A percentile compares a stretch with the other conserved stretches of the same genome.
phyloP scores from a whole-genome alignment of 805 yeast species.

The Cyberlindnera nakhonratchasimensis region DNA sequence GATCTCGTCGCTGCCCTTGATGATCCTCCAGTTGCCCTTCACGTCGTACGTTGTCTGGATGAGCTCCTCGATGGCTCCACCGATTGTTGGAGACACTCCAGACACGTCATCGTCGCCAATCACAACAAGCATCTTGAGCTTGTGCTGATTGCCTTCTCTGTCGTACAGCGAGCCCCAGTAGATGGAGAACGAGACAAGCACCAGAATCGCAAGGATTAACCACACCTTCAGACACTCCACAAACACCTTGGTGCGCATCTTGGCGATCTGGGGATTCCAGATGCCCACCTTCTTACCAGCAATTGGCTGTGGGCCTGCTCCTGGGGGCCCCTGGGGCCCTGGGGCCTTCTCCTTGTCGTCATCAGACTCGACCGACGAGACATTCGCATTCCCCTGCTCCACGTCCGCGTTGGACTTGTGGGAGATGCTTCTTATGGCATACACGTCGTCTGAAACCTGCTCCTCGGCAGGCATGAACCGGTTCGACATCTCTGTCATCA shows the following conservation, averaged over 20 bases:
- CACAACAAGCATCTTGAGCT: constrained; percentile 32
- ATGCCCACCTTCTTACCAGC: constrained; percentile 19
- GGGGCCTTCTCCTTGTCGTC: background rate
- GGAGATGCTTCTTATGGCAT: constrained; percentile 7
- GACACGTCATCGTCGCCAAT: constrained; percentile 30
- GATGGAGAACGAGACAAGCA: constrained; percentile 34
- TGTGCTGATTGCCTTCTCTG: constrained; percentile 23
- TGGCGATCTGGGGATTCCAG: constrained; percentile 12
- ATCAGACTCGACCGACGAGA: background rate
- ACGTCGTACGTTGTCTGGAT: constrained; percentile 4
- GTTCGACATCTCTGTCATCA: constrained; percentile 2
- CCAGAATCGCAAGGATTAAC: constrained; percentile 33
- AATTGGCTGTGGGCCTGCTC: constrained; percentile 4
- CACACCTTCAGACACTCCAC: constrained; percentile 14
- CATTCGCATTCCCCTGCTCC: too few species aligned
- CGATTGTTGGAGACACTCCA: constrained; percentile 23
- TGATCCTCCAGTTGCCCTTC: constrained; percentile 40
- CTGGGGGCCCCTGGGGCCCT: constrained; percentile 1
- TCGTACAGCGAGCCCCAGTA: constrained; percentile 38
- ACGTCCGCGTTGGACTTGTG: too few species aligned
- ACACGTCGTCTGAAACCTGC: constrained; percentile 5
- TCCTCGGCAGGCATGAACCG: constrained; percentile 2
- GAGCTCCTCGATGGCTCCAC: constrained; percentile 25
- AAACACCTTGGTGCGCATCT: constrained; percentile 15
- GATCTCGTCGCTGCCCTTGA: constrained; percentile 27